These are phyloP conservation scores for Ustilago trichophora DNA, from an alignment of 1,284 basidiomycete genomes.

Conservation along the genomic window DNA sequence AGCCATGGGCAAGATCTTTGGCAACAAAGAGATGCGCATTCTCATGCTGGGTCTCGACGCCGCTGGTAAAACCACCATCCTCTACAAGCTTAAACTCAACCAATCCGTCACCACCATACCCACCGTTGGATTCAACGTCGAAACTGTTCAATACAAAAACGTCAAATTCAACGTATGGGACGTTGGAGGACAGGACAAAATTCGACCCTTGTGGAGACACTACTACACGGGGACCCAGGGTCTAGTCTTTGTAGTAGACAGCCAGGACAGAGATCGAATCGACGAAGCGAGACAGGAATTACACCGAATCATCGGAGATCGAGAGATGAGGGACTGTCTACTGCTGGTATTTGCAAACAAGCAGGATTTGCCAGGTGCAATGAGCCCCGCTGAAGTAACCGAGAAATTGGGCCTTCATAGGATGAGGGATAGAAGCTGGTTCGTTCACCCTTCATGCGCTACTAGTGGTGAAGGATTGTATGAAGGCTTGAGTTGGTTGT, in stretches of 20 bases:
- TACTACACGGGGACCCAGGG: constrained; percentile 79
- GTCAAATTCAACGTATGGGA: constrained; percentile 68
- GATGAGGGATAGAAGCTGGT: constrained; percentile 98
- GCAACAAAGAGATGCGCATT: constrained; percentile 97
- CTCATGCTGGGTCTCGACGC: constrained; percentile 91
- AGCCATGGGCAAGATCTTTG: constrained; percentile 86
- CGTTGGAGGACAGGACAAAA: constrained; percentile 69
- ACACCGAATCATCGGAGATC: constrained; percentile 93
- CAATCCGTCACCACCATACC: constrained; percentile 99
- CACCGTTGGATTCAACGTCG: constrained; percentile 77
- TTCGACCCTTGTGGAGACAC: constrained; percentile 81
- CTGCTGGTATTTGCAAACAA: constrained; percentile 99
- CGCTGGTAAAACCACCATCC: constrained; percentile 81
- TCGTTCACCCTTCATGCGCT: constrained; percentile 80
- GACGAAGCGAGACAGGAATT: constrained; percentile 96
- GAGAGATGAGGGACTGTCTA: constrained; percentile 98
- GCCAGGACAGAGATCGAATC: constrained; percentile 88
- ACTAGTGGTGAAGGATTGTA: constrained; percentile 62
- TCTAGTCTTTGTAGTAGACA: constrained; percentile 75
- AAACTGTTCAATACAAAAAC: constrained; percentile 69
- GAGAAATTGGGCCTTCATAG: constrained; percentile 94
- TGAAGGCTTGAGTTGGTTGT: constrained; percentile 63
- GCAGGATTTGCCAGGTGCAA: constrained; percentile 97
- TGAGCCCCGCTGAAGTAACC: constrained; percentile 98
- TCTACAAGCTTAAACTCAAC: constrained; percentile 98